Evolutionary conservation across 306 rosid genomes (phyloP).

Genomic region (Fragaria ananassa): DNA sequence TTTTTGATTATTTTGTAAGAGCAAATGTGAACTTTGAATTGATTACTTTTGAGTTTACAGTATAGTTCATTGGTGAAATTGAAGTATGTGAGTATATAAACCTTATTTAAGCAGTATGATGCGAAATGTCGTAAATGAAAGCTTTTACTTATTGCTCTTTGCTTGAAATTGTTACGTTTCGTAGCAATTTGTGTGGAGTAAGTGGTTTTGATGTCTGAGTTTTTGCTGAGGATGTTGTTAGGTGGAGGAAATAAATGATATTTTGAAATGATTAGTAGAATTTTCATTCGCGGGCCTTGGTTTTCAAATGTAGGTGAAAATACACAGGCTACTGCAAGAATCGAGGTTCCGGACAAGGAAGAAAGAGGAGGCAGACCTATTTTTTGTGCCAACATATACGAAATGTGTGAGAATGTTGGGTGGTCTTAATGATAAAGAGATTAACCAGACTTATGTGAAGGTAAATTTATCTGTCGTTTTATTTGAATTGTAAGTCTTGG

Average conservation of each 20-base stretch:
- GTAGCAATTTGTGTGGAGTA: not conserved
- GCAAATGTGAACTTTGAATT: not conserved
- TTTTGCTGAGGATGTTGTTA: not conserved
- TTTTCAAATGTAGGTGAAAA: conserved; percentile 62
- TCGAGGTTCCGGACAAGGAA: conserved; percentile 63
- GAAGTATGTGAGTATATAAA: not conserved
- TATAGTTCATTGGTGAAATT: not conserved
- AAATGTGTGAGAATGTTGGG: conserved; percentile 93
- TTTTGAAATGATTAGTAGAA: not conserved
- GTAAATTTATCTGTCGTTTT: conserved; percentile 30
- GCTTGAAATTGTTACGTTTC: not conserved
- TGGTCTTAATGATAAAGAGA: conserved; percentile 87
- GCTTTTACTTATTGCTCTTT: not conserved
- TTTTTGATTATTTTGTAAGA: not conserved
- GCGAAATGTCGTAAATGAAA: not conserved
- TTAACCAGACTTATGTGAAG: conserved; percentile 60
- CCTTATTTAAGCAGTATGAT: not conserved
- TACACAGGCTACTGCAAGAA: conserved; percentile 68
- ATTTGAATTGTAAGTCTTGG: not conserved
- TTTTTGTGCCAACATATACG: conserved; percentile 83
- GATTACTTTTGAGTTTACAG: not conserved
- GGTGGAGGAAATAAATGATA: not conserved
- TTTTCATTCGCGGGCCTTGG: not conserved
- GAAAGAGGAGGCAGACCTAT: conserved; percentile 87
- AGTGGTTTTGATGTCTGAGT: not conserved